Base-by-base conservation (phyloP, 495 filamentous ascomycete genomes). In the Penicillium flavigenum region DNA sequence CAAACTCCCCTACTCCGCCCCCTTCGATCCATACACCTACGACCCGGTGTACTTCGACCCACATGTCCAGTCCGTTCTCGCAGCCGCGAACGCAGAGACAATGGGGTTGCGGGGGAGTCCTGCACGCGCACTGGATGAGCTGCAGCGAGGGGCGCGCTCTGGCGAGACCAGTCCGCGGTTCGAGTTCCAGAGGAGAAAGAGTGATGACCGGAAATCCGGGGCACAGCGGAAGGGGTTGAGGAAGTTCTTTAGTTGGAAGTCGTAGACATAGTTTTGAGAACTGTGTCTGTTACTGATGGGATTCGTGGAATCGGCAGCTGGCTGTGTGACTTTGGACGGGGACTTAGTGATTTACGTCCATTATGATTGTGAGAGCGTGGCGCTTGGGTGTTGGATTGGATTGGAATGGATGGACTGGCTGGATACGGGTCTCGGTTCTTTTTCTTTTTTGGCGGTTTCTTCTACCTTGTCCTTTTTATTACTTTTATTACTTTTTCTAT, bases 181-280 rank as follows among this genome's bases (percentile, higher is more conserved):
- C 10, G 53, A 57, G 36, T 51, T 51, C 10, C 45, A 51, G 14
- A 34, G 47, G 19, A n/a, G 47, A 26, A 54, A 51, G 46, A 29
- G 42, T 14, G 51, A 62, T 20, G 61, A 62, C 17, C 34, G 58
- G 32, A 66, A 66, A 34, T 16, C 29, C n/a, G 34, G 34, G 5
- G 45, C 56, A 4, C 63, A 60, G 53, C 44, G 34, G 4, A 69
- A 59, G 43, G 56, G 59, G 16, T 32, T 73, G 24, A 54, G 62
- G 26, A 69, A 67, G 55, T 56, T 69, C 14, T 67, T 69, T 20
- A 67, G 64, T 47, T 69, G 66, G 66, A 49, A 62, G 26, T 62
- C 63, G 22, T 43, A 22, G 31, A 14, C n/a, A 3, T 29, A 19
- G 32, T 27, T 17, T 19, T 26, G 26, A 1, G 36, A 39, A 39